Evolutionary conservation across 805 yeast species (phyloP).

Genomic region (Cyberlindnera veronae): DNA sequence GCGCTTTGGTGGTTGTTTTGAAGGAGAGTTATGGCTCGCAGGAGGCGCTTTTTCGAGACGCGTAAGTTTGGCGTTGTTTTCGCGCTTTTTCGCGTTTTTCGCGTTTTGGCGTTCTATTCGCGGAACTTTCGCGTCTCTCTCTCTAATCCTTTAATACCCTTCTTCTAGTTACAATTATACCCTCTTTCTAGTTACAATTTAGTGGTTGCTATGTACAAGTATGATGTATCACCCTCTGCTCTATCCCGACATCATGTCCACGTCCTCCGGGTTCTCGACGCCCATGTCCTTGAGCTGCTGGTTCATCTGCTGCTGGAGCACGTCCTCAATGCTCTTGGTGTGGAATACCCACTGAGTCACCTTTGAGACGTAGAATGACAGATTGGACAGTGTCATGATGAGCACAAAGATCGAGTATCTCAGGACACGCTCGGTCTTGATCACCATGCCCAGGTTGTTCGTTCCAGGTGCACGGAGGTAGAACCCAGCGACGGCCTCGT

Average conservation of each 20-base stretch:
- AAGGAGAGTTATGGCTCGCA: background rate
- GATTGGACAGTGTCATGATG: constrained; percentile 21
- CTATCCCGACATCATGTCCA: constrained; percentile 15
- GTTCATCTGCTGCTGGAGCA: constrained; percentile 21
- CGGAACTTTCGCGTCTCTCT: background rate
- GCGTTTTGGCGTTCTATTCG: constrained; percentile 2
- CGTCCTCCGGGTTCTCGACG: constrained; percentile 23
- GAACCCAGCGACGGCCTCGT: constrained; percentile 43
- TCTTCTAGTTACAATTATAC: too few species aligned
- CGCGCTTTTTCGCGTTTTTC: too few species aligned
- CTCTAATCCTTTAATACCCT: background rate
- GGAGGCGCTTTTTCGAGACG: too few species aligned
- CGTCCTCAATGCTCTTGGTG: constrained; percentile 25
- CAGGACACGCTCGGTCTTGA: constrained; percentile 9
- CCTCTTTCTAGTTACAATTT: background rate
- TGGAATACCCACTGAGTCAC: constrained; percentile 19
- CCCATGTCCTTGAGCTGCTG: constrained; percentile 27
- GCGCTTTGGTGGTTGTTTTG: too few species aligned
- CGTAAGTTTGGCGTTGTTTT: too few species aligned
- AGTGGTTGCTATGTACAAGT: background rate
- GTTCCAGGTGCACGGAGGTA: constrained; percentile 19
- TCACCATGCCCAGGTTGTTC: background rate
- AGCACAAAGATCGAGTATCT: constrained; percentile 23
- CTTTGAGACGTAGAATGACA: constrained; percentile 20
- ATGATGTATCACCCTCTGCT: too few species aligned